Percentiles rank a stretch among this genome's conserved stretches.
phyloP scores from a whole-genome alignment of 2,329 filamentous ascomycete species.

The Aspergillus ochraceus region DNA sequence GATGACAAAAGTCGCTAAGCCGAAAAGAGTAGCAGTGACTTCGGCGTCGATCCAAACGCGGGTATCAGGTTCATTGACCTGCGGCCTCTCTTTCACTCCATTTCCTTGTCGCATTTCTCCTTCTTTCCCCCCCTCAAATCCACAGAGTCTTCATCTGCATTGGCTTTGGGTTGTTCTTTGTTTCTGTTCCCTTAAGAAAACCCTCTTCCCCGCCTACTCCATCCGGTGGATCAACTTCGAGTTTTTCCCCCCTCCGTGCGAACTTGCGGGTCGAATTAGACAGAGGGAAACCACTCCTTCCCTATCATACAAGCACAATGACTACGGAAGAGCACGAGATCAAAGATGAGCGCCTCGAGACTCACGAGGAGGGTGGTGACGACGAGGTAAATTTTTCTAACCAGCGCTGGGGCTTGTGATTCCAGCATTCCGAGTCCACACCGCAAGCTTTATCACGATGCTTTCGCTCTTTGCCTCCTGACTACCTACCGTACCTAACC shows the following conservation, averaged over 20 bases:
- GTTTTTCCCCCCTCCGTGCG: conserved; percentile 16
- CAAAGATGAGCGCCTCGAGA: conserved; percentile 39
- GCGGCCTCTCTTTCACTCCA: conserved; percentile 11
- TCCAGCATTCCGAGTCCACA: neutral
- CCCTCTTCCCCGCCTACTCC: conserved; percentile 11
- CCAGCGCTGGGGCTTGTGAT: neutral
- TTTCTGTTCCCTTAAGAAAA: neutral
- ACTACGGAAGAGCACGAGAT: conserved; percentile 38
- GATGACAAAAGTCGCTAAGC: conserved; percentile 27
- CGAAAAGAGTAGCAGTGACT: conserved; percentile 29
- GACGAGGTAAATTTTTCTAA: conserved; percentile 42
- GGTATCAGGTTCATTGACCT: conserved; percentile 19
- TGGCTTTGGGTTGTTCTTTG: conserved; percentile 3
- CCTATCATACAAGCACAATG: conserved; percentile 24
- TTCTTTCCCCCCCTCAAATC: conserved; percentile 6
- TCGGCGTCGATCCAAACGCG: conserved; percentile 23
- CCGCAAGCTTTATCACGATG: neutral
- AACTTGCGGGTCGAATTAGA: conserved; percentile 2
- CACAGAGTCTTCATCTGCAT: neutral
- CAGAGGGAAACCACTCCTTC: neutral
- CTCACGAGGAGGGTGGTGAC: conserved; percentile 43
- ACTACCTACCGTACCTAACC: neutral
- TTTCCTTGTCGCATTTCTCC: conserved; percentile 12
- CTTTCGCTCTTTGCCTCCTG: neutral
- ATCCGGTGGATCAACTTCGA: conserved; percentile 16